These are phyloP conservation scores for Mayamaea pseudoterrestris DNA, from an alignment of 108 stramenopile species.

Conservation along the genomic window DNA sequence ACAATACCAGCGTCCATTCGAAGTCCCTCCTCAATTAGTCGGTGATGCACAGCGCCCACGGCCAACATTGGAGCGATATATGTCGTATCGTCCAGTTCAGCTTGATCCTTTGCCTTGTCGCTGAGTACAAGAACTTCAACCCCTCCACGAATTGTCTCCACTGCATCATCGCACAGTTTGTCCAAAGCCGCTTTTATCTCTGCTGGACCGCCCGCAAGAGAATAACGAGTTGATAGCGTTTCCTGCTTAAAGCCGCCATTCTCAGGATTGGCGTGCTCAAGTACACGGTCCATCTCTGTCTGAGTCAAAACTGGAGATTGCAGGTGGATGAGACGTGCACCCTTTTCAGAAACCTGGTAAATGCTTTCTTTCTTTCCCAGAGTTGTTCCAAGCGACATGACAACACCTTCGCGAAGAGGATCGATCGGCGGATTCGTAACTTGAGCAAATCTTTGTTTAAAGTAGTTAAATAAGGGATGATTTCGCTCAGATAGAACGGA, in stretches of 20 bases:
- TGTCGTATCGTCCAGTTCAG: conserved; percentile 43
- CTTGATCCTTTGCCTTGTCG: conserved; percentile 58
- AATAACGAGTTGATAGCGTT: conserved; percentile 78
- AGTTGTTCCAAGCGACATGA: conserved; percentile 93
- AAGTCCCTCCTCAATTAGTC: conserved; percentile 84
- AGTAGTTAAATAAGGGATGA: conserved; percentile 90
- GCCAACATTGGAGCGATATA: conserved; percentile 91
- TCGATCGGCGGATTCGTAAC: conserved; percentile 99
- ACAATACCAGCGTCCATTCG: conserved; percentile 88
- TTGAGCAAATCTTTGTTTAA: conserved; percentile 95
- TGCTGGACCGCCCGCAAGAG: conserved; percentile 60
- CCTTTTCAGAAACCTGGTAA: conserved; percentile 81
- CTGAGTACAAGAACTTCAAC: conserved; percentile 86
- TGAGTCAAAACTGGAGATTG: conserved; percentile 68
- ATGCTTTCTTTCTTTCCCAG: conserved; percentile 90
- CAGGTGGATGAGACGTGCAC: conserved; percentile 74
- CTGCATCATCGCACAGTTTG: conserved; percentile 72
- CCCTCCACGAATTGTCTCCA: conserved; percentile 67
- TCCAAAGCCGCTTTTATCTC: conserved; percentile 80
- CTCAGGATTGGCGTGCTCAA: conserved; percentile 30
- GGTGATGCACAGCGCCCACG: conserved; percentile 93
- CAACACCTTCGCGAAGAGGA: conserved; percentile 92
- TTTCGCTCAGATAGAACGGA: conserved; percentile 81
- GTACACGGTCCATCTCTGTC: conserved; percentile 62
- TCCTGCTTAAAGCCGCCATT: conserved; percentile 72